Evolutionary conservation across 306 rosid genomes (phyloP), one percentile per base, ranked within the genome.

Genomic region (Prunus fruticosa): DNA sequence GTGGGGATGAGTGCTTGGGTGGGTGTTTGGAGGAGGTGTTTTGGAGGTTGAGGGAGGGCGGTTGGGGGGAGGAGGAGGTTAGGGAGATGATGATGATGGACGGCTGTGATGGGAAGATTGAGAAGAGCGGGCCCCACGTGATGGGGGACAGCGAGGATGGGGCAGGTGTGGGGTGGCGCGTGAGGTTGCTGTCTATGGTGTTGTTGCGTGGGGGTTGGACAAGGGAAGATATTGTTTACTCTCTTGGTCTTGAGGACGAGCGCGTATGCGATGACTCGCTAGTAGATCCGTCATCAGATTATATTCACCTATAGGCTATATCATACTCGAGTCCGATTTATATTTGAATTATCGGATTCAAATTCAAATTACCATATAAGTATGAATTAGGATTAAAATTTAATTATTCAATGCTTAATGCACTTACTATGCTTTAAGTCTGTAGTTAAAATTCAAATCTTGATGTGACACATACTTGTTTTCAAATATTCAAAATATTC

Each of bases 171-270:
- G 57, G 4, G 67, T 71, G 80, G 88, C 91, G 86, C 76, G 84
- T 87, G 85, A 70, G 83, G 70, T 30, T 67, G 8, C 41, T 84
- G 32, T 82, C 91, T 0, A 0, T 61, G 86, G 72, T 62, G 57
- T 88, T 95, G 75, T 56, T 92, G 79, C 86, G 93, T 80, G 97
- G 88, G 86, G 98, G 98, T 6, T 95, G 98, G 98, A 83, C 82
- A 64, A 92, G 76, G 74, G 91, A 92, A 47, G 98, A 95, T 74
- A 89, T 90, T 52, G 84, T 75, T 85, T 72, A 90, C 89, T 83
- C 97, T 27, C 90, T 93, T 0, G 96, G 83, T n/a, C 65, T 69
- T 9, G 27, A 27, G 13, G 87, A 80, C 43, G 43, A 38, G 8
- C 7, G 43, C 43, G 0, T 13, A 49, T 3, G 52, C 18, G 52